Evolutionary conservation across 768 basidiomycete genomes (phyloP), one percentile per base, ranked within the genome.

Genomic region (Tulasnella sp.): DNA sequence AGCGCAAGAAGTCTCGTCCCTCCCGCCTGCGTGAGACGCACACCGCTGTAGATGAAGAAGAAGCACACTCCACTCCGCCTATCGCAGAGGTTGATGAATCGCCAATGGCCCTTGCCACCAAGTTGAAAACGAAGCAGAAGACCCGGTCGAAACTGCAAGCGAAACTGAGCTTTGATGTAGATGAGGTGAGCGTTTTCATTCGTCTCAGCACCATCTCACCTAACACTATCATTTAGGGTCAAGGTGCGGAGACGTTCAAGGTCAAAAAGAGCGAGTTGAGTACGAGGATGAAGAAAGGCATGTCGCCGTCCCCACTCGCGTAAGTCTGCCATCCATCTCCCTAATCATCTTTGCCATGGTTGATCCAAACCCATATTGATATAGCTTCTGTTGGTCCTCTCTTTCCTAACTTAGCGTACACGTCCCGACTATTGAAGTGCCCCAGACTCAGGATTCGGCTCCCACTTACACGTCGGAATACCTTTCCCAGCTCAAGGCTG

Each of bases 221-320:
- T 21, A 32, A 17, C 1, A 31, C 14, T 21, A 15, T n/a, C 6
- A 36, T 14, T 19, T 36, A 14, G 27, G 27, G 77, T 63, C 75
- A 72, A 9, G 76, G 75, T 36, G 79, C 74, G 6, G 82, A 86
- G 58, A 72, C 75, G 0, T 89, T 91, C 66, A 75, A 84, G 71
- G 71, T 90, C 15, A 90, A 88, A 67, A 91, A 87, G 69, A 87
- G 85, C 2, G 82, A 68, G 52, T 71, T 90, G 41, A 89, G 86
- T 64, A 72, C 73, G 60, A 85, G 83, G 62, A 59, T 63, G 49
- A 62, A 62, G 41, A 15, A 50, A 27, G 60, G n/a, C 42, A 21
- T 8, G 42, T 43, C 9, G 49, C 19, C 27, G 9, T 52, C 58
- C n/a, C 46, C 58, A 12, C 19, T 25, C n/a, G 19, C 54, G 40